phyloP scores from a whole-genome alignment of 441 rosid species.

The Mallotus repandus region DNA sequence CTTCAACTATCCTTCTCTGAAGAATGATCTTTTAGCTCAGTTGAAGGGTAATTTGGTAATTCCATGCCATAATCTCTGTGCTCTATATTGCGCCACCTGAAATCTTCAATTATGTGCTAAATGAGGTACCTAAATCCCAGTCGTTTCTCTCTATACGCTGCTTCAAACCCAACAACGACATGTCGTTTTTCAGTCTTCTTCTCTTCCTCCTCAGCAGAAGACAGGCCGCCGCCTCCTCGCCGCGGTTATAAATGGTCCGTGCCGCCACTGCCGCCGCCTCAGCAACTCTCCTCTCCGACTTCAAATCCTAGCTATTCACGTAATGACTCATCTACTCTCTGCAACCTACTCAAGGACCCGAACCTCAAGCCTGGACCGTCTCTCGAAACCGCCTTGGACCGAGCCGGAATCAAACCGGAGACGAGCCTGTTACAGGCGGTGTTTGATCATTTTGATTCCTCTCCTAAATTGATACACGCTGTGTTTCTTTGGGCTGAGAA shows the following conservation, averaged over 20 bases:
- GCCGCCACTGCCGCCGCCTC: conserved; percentile 18
- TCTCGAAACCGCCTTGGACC: conserved; percentile 52
- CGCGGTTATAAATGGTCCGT: neutral
- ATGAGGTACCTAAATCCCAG: neutral
- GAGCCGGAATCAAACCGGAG: conserved; percentile 53
- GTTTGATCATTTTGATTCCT: conserved; percentile 58
- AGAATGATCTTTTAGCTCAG: neutral
- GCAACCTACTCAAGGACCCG: conserved; percentile 49
- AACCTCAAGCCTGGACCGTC: conserved; percentile 37
- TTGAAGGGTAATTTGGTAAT: conserved; percentile 22
- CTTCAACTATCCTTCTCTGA: neutral
- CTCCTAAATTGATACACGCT: conserved; percentile 60
- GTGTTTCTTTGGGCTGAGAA: conserved; percentile 75
- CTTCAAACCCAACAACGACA: conserved; percentile 9
- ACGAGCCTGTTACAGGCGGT: conserved; percentile 41
- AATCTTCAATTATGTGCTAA: neutral
- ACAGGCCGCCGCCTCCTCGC: conserved; percentile 14
- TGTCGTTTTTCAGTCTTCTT: neutral
- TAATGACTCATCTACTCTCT: conserved; percentile 45
- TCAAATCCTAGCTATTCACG: conserved; percentile 29
- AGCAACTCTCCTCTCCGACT: conserved; percentile 17
- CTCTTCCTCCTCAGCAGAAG: neutral
- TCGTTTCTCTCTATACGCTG: neutral
- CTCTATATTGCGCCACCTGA: conserved; percentile 22
- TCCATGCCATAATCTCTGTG: neutral